Percentiles rank a stretch among this genome's conserved stretches.
These are phyloP conservation scores for Candida pseudoglaebosa DNA, from an alignment of 805 yeast species.

Conservation along the genomic window DNA sequence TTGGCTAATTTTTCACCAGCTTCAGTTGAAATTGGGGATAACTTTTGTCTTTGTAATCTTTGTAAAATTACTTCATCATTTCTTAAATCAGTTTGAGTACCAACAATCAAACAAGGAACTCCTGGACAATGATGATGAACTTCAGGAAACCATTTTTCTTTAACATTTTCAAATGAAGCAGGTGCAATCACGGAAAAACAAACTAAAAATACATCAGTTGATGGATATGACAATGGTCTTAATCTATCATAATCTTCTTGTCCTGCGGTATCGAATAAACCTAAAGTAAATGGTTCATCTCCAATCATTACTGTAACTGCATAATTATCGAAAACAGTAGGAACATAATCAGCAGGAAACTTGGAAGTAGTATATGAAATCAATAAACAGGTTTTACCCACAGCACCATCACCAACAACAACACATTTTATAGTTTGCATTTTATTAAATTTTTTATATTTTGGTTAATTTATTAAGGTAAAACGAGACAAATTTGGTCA, in stretches of 20 bases:
- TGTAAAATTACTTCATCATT: constrained; percentile 89
- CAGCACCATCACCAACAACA: constrained; percentile 99
- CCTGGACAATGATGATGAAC: constrained; percentile 97
- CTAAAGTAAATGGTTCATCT: constrained; percentile 95
- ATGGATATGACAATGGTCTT: constrained; percentile 95
- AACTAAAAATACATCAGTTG: constrained; percentile 93
- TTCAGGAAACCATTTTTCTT: constrained; percentile 98
- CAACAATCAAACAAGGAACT: constrained; percentile 94
- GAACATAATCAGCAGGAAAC: constrained; percentile 97
- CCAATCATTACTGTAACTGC: constrained; percentile 96
- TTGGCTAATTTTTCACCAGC: constrained; percentile 91
- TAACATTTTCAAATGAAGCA: constrained; percentile 94
- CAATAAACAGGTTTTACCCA: constrained; percentile 92
- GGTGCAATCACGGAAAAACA: constrained; percentile 97
- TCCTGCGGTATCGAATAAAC: constrained; percentile 98
- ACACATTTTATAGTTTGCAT: constrained; percentile 84
- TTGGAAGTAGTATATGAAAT: constrained; percentile 96
- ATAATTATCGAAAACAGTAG: constrained; percentile 95
- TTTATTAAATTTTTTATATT: no score
- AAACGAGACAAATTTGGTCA: no score
- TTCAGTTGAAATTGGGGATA: constrained; percentile 78
- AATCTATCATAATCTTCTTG: constrained; percentile 98
- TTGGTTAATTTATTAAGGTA: no score
- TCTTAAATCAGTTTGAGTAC: constrained; percentile 93
- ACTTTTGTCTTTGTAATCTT: constrained; percentile 85